Base-by-base conservation (phyloP, 331 rosid genomes). In the Rhamnella rubrinervis region DNA sequence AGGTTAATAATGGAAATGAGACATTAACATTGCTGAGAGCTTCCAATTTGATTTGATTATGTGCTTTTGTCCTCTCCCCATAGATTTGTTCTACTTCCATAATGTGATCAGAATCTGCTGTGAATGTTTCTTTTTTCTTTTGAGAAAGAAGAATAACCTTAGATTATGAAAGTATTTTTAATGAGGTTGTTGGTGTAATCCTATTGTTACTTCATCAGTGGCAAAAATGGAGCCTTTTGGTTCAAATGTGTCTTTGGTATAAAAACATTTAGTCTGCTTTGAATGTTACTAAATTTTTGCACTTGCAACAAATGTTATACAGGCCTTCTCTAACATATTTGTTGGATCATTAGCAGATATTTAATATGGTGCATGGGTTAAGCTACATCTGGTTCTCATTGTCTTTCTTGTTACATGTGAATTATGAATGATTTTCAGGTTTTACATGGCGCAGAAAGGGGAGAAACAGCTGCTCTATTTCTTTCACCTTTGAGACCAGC, bases 371-470 rank as follows among this genome's bases (percentile, higher is more conserved):
- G 44, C 46, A 51, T 52, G 18, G 39, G 50, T 62, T 25, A 17
- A 35, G 47, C 65, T 62, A 53, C 51, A 16, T 63, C 23, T 57
- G 49, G 47, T 18, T 69, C 13, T 50, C 58, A 39, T 56, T 57
- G 41, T 25, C 16, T 50, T 38, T 52, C 53, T 6, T 69, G 47
- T 16, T 69, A 62, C 68, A 4, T 49, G 12, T 55, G 26, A 63
- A 50, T 67, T 16, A 52, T 65, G 49, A 71, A 73, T 71, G 65
- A 70, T 55, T 55, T 87, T 79, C 87, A 95, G 99, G 90, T 82
- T 75, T 68, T 95, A 66, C 93, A 89, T 53, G 99, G 99, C 40
- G 90, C 87, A 17, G 97, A 95, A 78, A 86, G 96, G 80, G 99
- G 97, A 63, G 97, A 95, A 78, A 80, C 86, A 0, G 85, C 92